These are phyloP conservation scores for Aspergillus tubingensis DNA, from an alignment of 2,329 filamentous ascomycete genomes.

Conservation along the genomic window DNA sequence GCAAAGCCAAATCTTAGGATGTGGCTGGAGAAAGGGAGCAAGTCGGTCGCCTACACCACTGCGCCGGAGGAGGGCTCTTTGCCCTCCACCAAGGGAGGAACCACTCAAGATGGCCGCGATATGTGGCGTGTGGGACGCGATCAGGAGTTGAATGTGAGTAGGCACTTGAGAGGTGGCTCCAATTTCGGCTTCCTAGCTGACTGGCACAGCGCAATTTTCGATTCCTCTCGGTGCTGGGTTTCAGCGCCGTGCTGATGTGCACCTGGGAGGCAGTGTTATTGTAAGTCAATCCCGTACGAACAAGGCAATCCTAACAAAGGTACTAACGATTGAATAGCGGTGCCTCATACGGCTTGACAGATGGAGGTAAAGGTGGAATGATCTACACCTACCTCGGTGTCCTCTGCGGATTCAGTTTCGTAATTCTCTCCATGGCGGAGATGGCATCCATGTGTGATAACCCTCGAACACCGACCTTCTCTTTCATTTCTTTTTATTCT, in stretches of 20 bases:
- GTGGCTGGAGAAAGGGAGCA: slow-evolving; percentile 21
- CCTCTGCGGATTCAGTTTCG: slow-evolving; percentile 40
- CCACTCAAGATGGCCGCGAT: slow-evolving; percentile 33
- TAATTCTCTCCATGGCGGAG: slow-evolving; percentile 44
- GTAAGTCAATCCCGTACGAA: background rate
- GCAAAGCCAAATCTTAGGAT: slow-evolving; percentile 7
- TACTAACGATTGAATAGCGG: slow-evolving; percentile 11
- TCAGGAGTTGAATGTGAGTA: slow-evolving; percentile 34
- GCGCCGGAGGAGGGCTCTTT: slow-evolving; percentile 10
- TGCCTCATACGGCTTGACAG: slow-evolving; percentile 33
- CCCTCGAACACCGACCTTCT: background rate
- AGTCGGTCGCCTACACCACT: slow-evolving; percentile 5
- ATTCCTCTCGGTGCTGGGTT: slow-evolving; percentile 38
- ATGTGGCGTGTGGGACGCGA: slow-evolving; percentile 37
- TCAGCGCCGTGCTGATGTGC: slow-evolving; percentile 36
- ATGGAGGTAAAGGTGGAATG: slow-evolving; percentile 40
- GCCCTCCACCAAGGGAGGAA: slow-evolving; percentile 21
- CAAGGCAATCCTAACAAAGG: background rate
- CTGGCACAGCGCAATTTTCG: slow-evolving; percentile 35
- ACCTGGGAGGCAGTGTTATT: slow-evolving; percentile 35
- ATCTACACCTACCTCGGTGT: slow-evolving; percentile 41
- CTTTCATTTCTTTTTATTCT: too few relatives aligned
- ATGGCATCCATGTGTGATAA: slow-evolving; percentile 48
- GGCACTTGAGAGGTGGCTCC: too few relatives aligned
- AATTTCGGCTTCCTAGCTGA: background rate